phyloP scores from a whole-genome alignment of 2,329 filamentous ascomycete genomes.

The Dactylellina cionopaga region DNA sequence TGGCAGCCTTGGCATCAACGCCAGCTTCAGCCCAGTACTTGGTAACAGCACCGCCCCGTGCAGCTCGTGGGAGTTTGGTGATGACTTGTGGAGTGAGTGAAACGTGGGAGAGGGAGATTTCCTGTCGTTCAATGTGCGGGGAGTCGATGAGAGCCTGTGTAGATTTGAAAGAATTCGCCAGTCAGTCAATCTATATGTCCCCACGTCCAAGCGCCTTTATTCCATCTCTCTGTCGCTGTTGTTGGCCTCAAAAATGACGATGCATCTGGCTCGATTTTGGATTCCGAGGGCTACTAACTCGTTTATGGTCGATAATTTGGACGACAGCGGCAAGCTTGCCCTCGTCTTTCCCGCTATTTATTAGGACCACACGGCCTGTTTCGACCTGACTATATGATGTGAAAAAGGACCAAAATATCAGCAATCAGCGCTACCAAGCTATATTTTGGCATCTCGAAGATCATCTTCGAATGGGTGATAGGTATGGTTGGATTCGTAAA shows the following conservation, averaged over 20 bases:
- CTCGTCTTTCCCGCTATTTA: conserved; percentile 81
- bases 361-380: conserved; percentile 95
- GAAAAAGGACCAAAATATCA: conserved; percentile 32
- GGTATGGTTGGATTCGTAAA: too few species aligned
- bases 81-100: conserved; percentile 92
- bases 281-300: conserved; percentile 74
- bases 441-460: background rate
- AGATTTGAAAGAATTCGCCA: background rate
- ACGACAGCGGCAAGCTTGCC: conserved; percentile 93
- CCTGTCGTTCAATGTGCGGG: conserved; percentile 86
- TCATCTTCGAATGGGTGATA: conserved; percentile 2
- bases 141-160: conserved; percentile 92
- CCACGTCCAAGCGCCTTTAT: too few species aligned
- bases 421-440: too few species aligned
- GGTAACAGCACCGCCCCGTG: conserved; percentile 83
- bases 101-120: conserved; percentile 80
- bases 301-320: conserved; percentile 99
- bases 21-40: conserved; percentile 89
- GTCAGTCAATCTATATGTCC: background rate
- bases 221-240: too few species aligned
- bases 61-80: conserved; percentile 82
- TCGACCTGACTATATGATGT: conserved; percentile 81
- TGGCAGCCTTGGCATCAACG: conserved; percentile 92
- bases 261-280: background rate
- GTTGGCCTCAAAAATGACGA: too few species aligned